A percentile compares a stretch with the other conserved stretches of the same genome.
Evolutionary conservation across 2,329 filamentous ascomycete species (phyloP).

Genomic region (Sporothrix curviconia): DNA sequence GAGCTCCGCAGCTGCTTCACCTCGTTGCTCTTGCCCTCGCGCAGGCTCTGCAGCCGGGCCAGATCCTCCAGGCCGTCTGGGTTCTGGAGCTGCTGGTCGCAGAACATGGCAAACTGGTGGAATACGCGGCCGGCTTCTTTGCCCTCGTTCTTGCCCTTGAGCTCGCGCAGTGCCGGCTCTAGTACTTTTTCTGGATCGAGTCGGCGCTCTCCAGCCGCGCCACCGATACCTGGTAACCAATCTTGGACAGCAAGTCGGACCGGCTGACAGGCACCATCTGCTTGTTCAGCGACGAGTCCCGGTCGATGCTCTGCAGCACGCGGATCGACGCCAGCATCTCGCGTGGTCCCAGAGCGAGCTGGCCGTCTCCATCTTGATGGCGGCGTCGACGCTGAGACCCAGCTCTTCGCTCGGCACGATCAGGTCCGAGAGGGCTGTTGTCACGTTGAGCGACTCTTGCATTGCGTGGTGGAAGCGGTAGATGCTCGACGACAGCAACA

Average conservation of each 20-base stretch:
- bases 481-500: constrained; percentile 67
- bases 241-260: constrained; percentile 75
- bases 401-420: constrained; percentile 61
- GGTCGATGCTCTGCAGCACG: constrained; percentile 71
- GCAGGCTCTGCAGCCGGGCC: constrained; percentile 69
- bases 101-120: constrained; percentile 91
- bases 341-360: constrained; percentile 88
- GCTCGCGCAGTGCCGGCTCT: constrained; percentile 72
- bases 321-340: constrained; percentile 84
- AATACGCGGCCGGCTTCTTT: constrained; percentile 80
- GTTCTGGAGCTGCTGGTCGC: constrained; percentile 87
- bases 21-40: constrained; percentile 74
- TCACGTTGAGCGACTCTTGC: constrained; percentile 80
- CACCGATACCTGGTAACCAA: constrained; percentile 82
- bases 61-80: constrained; percentile 80
- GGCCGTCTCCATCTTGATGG: constrained; percentile 74
- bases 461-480: constrained; percentile 73
- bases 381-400: constrained; percentile 71
- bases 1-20: constrained; percentile 62
- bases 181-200: constrained; percentile 82
- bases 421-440: constrained; percentile 74
- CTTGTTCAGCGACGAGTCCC: constrained; percentile 53
- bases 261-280: constrained; percentile 67
- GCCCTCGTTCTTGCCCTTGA: constrained; percentile 61
- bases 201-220: constrained; percentile 88